Evolutionary conservation across 441 rosid species (phyloP).

Genomic region (Sinapis alba): DNA sequence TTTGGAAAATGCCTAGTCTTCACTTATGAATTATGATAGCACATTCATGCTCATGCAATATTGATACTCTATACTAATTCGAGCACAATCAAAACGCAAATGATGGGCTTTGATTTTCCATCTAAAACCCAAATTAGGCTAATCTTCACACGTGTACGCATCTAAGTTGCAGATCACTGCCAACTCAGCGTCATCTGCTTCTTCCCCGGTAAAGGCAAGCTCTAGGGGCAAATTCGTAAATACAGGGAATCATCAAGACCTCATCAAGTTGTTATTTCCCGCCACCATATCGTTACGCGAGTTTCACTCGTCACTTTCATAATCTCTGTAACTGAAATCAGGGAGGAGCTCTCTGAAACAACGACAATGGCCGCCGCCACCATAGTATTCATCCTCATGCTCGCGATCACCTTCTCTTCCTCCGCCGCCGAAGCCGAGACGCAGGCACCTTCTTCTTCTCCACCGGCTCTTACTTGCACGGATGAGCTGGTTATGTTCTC

Average conservation of each 20-base stretch:
- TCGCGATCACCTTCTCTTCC: conserved; percentile 19
- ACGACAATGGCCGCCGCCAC: conserved; percentile 30
- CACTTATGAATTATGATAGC: too few species aligned
- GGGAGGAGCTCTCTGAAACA: neutral
- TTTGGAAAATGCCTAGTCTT: too few species aligned
- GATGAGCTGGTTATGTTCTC: conserved; percentile 67
- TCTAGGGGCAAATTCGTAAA: neutral
- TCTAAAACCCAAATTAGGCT: neutral
- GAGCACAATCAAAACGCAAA: neutral
- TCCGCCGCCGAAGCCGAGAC: conserved; percentile 33
- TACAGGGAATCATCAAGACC: neutral
- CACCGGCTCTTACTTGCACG: conserved; percentile 46
- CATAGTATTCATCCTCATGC: conserved; percentile 21
- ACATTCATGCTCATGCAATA: too few species aligned
- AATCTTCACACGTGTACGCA: neutral
- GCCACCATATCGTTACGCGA: conserved; percentile 33
- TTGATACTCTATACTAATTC: too few species aligned
- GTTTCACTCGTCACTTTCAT: conserved; percentile 14
- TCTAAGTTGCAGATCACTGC: neutral
- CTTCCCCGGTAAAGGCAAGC: neutral
- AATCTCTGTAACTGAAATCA: conserved; percentile 34
- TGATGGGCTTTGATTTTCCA: neutral
- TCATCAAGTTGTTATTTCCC: conserved; percentile 30
- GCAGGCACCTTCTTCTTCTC: conserved; percentile 37
- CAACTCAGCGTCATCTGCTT: neutral